Evolutionary conservation across 768 basidiomycete species (phyloP).

Genomic region (Xerocomus spinulosus): DNA sequence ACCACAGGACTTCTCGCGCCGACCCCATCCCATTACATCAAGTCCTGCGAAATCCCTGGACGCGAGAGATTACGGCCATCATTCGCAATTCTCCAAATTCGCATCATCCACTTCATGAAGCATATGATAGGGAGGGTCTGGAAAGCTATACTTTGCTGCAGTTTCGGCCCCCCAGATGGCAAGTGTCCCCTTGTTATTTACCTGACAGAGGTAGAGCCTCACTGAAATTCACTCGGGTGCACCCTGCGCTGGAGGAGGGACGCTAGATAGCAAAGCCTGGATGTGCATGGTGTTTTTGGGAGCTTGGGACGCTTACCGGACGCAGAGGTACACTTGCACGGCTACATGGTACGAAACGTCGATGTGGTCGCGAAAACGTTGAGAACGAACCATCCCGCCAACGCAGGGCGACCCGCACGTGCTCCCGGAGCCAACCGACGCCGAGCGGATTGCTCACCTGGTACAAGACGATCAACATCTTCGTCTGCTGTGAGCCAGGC

Average conservation of each 20-base stretch:
- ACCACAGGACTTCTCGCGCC: slow-evolving; percentile 22
- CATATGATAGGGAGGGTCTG: slow-evolving; percentile 10
- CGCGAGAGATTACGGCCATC: slow-evolving; percentile 6
- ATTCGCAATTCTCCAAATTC: slow-evolving; percentile 21
- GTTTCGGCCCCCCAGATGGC: slow-evolving; percentile 12
- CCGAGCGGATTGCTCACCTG: slow-evolving; percentile 16
- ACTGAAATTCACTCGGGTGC: slow-evolving; percentile 13
- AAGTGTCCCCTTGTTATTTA: slow-evolving; percentile 23
- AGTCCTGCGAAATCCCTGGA: slow-evolving; percentile 21
- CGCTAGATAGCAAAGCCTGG: not conserved
- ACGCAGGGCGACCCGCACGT: slow-evolving; percentile 2
- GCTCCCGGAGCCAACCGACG: slow-evolving; percentile 10
- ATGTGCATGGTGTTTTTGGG: slow-evolving; percentile 5
- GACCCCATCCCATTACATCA: slow-evolving; percentile 20
- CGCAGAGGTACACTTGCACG: slow-evolving; percentile 7
- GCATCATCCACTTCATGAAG: slow-evolving; percentile 19
- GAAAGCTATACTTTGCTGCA: slow-evolving; percentile 24
- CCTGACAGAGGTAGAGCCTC: slow-evolving; percentile 11
- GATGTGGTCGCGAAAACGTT: not conserved
- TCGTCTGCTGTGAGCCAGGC: slow-evolving; percentile 43
- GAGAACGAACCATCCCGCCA: not conserved
- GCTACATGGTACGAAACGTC: slow-evolving; percentile 11
- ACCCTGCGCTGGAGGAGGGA: slow-evolving; percentile 4
- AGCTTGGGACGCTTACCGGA: slow-evolving; percentile 20
- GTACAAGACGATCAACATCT: slow-evolving; percentile 30